Percentiles rank a stretch among this genome's conserved stretches.
Evolutionary conservation across 2,329 filamentous ascomycete genomes (phyloP).

Genomic region (Xylariaceae sp.): DNA sequence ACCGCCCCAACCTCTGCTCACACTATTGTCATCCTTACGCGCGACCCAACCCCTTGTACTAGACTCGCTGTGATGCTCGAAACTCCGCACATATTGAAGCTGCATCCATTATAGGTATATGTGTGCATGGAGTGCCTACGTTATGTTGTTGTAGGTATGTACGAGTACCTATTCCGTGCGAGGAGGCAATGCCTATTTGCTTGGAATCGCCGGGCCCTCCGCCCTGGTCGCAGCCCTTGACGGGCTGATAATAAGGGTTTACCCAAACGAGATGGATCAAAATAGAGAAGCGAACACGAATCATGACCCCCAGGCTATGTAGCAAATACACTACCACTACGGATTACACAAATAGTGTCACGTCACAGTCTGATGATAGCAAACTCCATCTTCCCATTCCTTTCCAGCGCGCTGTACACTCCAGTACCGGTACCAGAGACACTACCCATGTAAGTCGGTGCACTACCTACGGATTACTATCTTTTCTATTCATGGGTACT

Average conservation of each 20-base stretch:
- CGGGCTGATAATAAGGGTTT: conserved; percentile 1
- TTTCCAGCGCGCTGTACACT: not conserved
- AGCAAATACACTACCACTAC: not conserved
- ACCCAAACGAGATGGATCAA: conserved; percentile 9
- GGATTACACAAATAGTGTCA: conserved; percentile 8
- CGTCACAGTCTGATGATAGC: conserved; percentile 10
- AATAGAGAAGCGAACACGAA: conserved; percentile 14
- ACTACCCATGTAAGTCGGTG: not conserved
- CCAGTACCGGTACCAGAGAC: not conserved
- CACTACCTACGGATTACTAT: not conserved
- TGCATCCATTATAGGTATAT: not conserved
- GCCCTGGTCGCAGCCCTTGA: conserved; percentile 5
- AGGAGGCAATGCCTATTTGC: not conserved
- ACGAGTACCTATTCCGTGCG: too few relatives aligned
- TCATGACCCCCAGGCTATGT: conserved; percentile 10
- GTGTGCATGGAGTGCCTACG: not conserved
- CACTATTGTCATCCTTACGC: not conserved
- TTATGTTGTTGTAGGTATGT: not conserved
- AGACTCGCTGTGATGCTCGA: not conserved
- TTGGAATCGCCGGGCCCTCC: not conserved
- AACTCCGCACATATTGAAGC: not conserved
- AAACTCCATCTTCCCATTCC: conserved; percentile 11
- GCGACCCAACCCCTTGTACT: not conserved
- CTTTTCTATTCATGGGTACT: not conserved
- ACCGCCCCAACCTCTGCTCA: not conserved